Base-by-base conservation (phyloP, 2,329 filamentous ascomycete species). In the Fusarium concolor region DNA sequence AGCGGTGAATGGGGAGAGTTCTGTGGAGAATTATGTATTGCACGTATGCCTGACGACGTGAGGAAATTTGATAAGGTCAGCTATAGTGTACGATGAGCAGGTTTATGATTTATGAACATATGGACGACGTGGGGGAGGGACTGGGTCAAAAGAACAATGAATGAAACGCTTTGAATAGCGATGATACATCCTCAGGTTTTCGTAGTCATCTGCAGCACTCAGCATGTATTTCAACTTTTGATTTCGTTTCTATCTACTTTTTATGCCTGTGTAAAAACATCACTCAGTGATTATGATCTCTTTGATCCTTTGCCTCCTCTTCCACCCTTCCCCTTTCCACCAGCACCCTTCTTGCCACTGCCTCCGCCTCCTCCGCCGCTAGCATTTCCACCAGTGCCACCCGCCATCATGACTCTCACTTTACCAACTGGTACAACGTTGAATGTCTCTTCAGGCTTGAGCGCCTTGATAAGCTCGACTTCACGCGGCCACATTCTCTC, bases 401-500 rank as follows among this genome's bases (percentile, higher is more conserved):
- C 75, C 29, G 79, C 83, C 83, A 92, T 87, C 88, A 97, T 92
- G 38, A 97, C 87, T 72, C 91, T 88, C 37, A 96, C 87, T 77
- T 92, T 95, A 31, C 90, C 86, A 1, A 96, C 93, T 0, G 93
- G 92, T 67, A 97, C 86, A 6, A 88, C 87, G 71, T 95, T 94
- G 56, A 94, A 87, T 17, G 93, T 86, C 80, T 97, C 94, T 62
- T 92, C 89, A 22, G 93, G 88, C 79, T 94, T 96, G 82, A 94
- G 89, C 0, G 83, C 87, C 79, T 91, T 91, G 64, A 98, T 86
- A 35, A 97, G 80, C 77, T 97, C 94, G n/a, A 92, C 87, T 79
- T 98, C 96, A 17, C 89, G 83, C 1, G 92, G 92, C 89, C 93
- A 96, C 78, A 97, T 92, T 74, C 86, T 87, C 82, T 97, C 93